Base-by-base conservation (phyloP, 768 basidiomycete species). In the Pilatotrama ljubarskyi region DNA sequence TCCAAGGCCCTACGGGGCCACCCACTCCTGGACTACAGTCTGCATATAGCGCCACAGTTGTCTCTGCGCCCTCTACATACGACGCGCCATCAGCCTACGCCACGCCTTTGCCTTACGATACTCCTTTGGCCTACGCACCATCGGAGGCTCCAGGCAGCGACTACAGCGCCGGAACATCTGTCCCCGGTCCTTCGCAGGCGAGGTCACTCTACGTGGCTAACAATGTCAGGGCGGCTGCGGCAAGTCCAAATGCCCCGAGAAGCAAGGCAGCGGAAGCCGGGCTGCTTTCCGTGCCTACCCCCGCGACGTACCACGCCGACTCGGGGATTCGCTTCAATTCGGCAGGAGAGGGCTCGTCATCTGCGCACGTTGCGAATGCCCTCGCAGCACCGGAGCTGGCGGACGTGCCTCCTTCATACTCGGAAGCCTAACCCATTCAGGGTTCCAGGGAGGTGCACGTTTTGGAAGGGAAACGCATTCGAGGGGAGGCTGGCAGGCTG, bases 211-310 rank as follows among this genome's bases (percentile, higher is more conserved):
- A 20, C 29, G 25, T 57, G 38, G 61, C 50, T 15, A 36, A 51
- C 46, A 22, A 22, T 6, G 29, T 20, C 35, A 55, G 55, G 11
- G 37, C 26, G 15, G 22, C 22, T 17, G 20, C 17, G 1, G 15
- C 41, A 4, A 62, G 61, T 29, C 55, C 61, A 15, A 62, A 62
- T 44, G 55, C 56, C 37, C 44, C 61, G 18, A 43, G 51, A 32
- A 66, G 65, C 62, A 66, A 66, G 56, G 65, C 65, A 0, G 65
- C 65, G 15, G 57, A 66, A 49, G 65, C 65, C 1, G 65, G 65
- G 14, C 20, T 66, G 44, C 43, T 66, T 17, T 66, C 65, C 0
- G 53, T 66, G 6, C 48, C 62, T 0, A 58, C 57, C 43, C 41
- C 51, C 14, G 55, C 64, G 35, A 66, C 55, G 11, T 66, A 32